Base-by-base conservation (phyloP, 805 yeast genomes). In the Candida arabinofermentans region DNA sequence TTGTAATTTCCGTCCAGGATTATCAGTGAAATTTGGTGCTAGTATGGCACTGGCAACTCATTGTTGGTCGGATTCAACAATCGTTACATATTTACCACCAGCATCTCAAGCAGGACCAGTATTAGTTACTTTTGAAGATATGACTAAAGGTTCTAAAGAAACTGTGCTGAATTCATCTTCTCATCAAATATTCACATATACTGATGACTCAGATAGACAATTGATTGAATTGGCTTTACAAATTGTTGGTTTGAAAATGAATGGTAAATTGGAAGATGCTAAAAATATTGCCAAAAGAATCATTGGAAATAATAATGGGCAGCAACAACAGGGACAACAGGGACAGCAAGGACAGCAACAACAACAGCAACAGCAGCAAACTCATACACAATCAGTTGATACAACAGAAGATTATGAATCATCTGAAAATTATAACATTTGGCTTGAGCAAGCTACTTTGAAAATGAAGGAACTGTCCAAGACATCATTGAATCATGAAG, bases 211-310 rank as follows among this genome's bases (percentile, higher is more conserved):
- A 8, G 99, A 93, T 64, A 76, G 93, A 50, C 96, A 91, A 63
- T 74, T 93, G 59, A 86, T 91, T 58, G 99, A 93, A 65, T 71
- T 93, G 48, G 99, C 99, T 2, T 71, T 93, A 53, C 98, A 93
- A 59, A 93, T 93, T 54, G 96, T 93, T 31, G 99, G 99, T 2
- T 71, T 90, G 64, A 91, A 91, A 66, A 89, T 91, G 96, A 90
- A 88, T 58, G 99, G 98, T 44, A 83, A 83, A 55, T 69, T 93
- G 43, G 98, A 93, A 58, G 97, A 91, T 63, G 97, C 98, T 2
- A 79, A 86, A 51, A 89, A 88, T 57, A 86, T 93, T 54, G 98
- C 98, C 1, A 83, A 84, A 61, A 72, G 96, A 49, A 88, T 93
- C 50, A 89, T 91, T 40, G 95, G 93, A 10, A 74, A 78, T 39